phyloP scores from a whole-genome alignment of 495 filamentous ascomycete genomes.

The Glonium stellatum region DNA sequence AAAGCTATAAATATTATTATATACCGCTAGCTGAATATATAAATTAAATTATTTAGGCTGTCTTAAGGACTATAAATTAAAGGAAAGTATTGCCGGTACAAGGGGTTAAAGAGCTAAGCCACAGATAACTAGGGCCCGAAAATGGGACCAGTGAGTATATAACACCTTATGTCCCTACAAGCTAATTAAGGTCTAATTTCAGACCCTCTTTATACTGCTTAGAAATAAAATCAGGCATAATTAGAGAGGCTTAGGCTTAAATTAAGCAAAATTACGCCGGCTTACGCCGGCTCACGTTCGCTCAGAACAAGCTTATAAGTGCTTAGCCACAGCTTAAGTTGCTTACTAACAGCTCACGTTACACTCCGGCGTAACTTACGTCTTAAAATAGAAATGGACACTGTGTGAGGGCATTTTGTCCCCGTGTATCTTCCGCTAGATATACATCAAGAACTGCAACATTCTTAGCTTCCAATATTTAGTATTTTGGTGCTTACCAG shows the following conservation, averaged over 20 bases:
- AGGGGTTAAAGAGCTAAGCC: conserved; percentile 20
- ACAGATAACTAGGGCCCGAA: conserved; percentile 13
- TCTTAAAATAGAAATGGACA: conserved; percentile 25
- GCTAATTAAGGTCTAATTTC: conserved; percentile 18
- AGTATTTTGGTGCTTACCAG: too few species aligned
- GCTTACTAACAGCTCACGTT: conserved; percentile 28
- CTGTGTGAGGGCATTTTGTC: conserved; percentile 22
- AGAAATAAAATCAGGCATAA: conserved; percentile 23
- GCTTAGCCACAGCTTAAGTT: conserved; percentile 30
- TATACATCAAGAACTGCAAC: too few species aligned
- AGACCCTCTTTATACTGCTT: conserved; percentile 25
- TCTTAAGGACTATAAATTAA: conserved; percentile 10
- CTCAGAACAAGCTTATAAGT: conserved; percentile 26
- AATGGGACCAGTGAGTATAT: conserved; percentile 18
- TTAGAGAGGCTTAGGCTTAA: conserved; percentile 19
- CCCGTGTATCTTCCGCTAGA: too few species aligned
- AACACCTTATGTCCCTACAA: conserved; percentile 19
- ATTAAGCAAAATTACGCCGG: conserved; percentile 26
- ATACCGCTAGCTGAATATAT: too few species aligned
- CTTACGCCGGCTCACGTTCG: conserved; percentile 27
- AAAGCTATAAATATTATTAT: conserved; percentile 15
- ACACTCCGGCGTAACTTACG: conserved; percentile 29
- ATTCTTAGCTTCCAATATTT: too few species aligned
- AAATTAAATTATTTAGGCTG: too few species aligned
- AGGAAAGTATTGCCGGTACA: conserved; percentile 22